Conservation (phyloP, 768 basidiomycete species). For the Fibroporia radiculosa region DNA sequence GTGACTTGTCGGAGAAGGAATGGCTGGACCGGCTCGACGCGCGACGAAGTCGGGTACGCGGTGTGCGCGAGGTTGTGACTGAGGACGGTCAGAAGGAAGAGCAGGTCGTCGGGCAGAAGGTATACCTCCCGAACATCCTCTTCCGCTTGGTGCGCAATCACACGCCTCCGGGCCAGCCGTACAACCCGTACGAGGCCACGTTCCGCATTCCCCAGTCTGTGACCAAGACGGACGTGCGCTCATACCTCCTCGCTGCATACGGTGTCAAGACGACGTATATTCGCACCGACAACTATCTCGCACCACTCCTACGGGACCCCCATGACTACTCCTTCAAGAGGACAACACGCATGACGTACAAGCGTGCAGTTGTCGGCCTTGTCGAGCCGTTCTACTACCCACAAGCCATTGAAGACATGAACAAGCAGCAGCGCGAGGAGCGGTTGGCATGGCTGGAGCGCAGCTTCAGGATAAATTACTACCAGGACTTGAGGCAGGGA, state of each 20-base stretch:
- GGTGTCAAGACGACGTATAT: slow-evolving; percentile 88
- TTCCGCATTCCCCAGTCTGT: slow-evolving; percentile 85
- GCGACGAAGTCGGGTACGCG: slow-evolving; percentile 60
- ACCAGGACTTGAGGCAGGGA: slow-evolving; percentile 24
- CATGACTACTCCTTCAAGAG: slow-evolving; percentile 12
- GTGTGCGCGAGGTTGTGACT: slow-evolving; percentile 34
- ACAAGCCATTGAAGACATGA: slow-evolving; percentile 72
- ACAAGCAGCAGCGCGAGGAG: slow-evolving; percentile 39
- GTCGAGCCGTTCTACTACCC: slow-evolving; percentile 94
- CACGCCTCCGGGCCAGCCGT: slow-evolving; percentile 66
- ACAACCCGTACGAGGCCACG: slow-evolving; percentile 93
- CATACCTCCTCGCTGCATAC: slow-evolving; percentile 79
- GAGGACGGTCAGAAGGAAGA: slow-evolving; percentile 36
- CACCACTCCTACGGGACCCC: slow-evolving; percentile 35
- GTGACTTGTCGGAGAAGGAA: slow-evolving; percentile 38
- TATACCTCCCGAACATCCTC: slow-evolving; percentile 86
- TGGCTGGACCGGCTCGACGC: slow-evolving; percentile 53
- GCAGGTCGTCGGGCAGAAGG: slow-evolving; percentile 65
- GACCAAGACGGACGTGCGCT: slow-evolving; percentile 89
- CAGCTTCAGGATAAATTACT: slow-evolving; percentile 38
- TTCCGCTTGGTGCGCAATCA: slow-evolving; percentile 81
- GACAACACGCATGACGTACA: slow-evolving; percentile 54
- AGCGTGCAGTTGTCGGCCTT: slow-evolving; percentile 87
- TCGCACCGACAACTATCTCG: slow-evolving; percentile 86
- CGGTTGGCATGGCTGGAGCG: slow-evolving; percentile 59